These are phyloP conservation scores for Hyphodiscus sp. DNA, from an alignment of 2,329 filamentous ascomycete genomes.

Conservation along the genomic window DNA sequence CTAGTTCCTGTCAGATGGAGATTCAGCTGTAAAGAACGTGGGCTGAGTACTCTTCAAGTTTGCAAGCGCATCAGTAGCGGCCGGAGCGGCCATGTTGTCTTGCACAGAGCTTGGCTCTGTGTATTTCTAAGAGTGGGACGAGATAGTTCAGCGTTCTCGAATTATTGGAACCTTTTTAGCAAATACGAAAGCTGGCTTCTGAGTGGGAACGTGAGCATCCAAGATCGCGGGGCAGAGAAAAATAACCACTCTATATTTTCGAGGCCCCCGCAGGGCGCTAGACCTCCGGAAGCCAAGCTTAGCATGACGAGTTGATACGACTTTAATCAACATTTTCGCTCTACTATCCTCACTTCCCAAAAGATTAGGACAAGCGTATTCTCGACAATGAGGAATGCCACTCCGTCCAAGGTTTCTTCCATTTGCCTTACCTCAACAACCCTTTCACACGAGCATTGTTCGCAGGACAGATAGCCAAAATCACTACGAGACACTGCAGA, in stretches of 20 bases:
- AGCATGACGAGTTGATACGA: neutral
- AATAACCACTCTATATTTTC: too few relatives aligned
- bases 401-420: slow-evolving; percentile 32
- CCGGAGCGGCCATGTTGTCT: slow-evolving; percentile 25
- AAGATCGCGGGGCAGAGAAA: too few relatives aligned
- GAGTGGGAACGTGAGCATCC: too few relatives aligned
- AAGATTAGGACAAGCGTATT: neutral
- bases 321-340: neutral
- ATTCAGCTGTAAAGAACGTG: neutral
- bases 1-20: slow-evolving; percentile 13
- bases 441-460: slow-evolving; percentile 40
- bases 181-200: neutral
- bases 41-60: slow-evolving; percentile 72
- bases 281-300: neutral
- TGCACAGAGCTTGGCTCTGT: slow-evolving; percentile 4
- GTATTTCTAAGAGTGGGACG: neutral
- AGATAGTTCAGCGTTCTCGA: neutral
- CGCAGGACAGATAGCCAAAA: slow-evolving; percentile 37
- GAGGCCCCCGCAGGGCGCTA: too few relatives aligned
- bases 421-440: slow-evolving; percentile 15
- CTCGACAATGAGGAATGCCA: slow-evolving; percentile 54
- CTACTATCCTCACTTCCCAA: neutral
- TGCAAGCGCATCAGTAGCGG: slow-evolving; percentile 76
- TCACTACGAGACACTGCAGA: slow-evolving; percentile 76
- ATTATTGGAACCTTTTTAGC: neutral